Evolutionary conservation across 306 rosid genomes (phyloP).

Genomic region (Sphenostylis stenocarpa): DNA sequence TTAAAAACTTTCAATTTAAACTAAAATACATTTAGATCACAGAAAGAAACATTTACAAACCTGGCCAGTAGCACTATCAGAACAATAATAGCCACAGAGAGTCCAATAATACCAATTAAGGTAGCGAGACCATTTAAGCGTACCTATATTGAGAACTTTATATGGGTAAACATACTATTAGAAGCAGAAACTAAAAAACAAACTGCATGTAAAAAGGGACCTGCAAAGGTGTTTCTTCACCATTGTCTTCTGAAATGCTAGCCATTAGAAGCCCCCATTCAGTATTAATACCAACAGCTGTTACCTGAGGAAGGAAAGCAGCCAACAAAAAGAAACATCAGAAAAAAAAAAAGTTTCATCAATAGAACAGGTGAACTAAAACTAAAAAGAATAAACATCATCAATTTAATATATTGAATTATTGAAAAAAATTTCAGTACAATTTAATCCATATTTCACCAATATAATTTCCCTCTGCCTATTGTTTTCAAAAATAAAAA

Average conservation of each 20-base stretch:
- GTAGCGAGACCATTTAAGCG: slow-evolving; percentile 92
- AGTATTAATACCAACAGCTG: slow-evolving; percentile 85
- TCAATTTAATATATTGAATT: slow-evolving; percentile 21
- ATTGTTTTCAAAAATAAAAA: slow-evolving; percentile 9
- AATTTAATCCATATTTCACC: not conserved
- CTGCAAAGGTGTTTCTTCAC: slow-evolving; percentile 99
- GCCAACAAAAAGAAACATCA: not conserved
- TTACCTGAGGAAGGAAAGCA: slow-evolving; percentile 54
- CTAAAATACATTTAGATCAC: slow-evolving; percentile 1
- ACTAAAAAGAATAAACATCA: not conserved
- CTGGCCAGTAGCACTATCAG: slow-evolving; percentile 71
- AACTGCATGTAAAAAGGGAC: slow-evolving; percentile 35
- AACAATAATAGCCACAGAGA: slow-evolving; percentile 68
- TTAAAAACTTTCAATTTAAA: not conserved
- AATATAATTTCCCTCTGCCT: slow-evolving; percentile 4
- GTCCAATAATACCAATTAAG: slow-evolving; percentile 84
- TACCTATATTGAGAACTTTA: slow-evolving; percentile 49
- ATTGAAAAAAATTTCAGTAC: not conserved
- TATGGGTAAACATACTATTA: slow-evolving; percentile 15
- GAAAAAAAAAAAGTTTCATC: slow-evolving; percentile 16
- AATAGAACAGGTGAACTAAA: not conserved
- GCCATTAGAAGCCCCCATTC: slow-evolving; percentile 98
- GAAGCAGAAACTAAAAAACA: not conserved
- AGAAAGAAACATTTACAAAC: slow-evolving; percentile 39
- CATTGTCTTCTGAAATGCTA: slow-evolving; percentile 88